Evolutionary conservation across 441 rosid species (phyloP).

Genomic region (Theobroma grandiflorum): DNA sequence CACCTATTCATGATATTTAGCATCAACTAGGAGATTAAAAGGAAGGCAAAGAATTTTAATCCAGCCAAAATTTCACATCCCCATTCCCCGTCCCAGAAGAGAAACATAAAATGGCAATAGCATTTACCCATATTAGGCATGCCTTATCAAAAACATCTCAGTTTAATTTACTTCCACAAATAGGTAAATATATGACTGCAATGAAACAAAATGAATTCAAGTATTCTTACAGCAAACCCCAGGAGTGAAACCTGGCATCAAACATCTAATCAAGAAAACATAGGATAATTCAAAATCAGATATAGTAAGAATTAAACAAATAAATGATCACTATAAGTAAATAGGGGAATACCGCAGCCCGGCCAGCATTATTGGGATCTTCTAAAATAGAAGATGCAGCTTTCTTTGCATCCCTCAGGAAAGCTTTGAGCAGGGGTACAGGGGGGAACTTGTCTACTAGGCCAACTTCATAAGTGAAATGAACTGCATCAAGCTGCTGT

Average conservation of each 20-base stretch:
- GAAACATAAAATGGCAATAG: not conserved
- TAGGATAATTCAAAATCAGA: not conserved
- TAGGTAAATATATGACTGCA: not conserved
- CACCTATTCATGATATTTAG: not conserved
- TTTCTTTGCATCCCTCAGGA: slow-evolving; percentile 88
- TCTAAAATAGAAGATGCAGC: slow-evolving; percentile 82
- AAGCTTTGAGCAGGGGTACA: slow-evolving; percentile 85
- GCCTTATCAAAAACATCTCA: not conserved
- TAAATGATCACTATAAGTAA: not conserved
- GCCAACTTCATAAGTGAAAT: slow-evolving; percentile 91
- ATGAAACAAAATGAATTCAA: not conserved
- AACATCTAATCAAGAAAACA: slow-evolving; percentile 5
- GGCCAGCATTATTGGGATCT: slow-evolving; percentile 82
- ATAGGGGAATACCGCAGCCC: slow-evolving; percentile 69
- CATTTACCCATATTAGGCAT: not conserved
- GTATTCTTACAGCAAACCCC: not conserved
- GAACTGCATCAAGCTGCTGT: slow-evolving; percentile 98
- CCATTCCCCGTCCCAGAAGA: not conserved
- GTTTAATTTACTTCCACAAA: not conserved
- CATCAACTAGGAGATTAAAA: not conserved
- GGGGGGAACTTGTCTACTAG: slow-evolving; percentile 87
- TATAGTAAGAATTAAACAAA: not conserved
- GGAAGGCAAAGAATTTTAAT: not conserved
- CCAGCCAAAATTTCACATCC: not conserved
- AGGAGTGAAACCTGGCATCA: slow-evolving; percentile 5